Base-by-base conservation (phyloP, 2,329 filamentous ascomycete species). In the Claviceps humidiphila region DNA sequence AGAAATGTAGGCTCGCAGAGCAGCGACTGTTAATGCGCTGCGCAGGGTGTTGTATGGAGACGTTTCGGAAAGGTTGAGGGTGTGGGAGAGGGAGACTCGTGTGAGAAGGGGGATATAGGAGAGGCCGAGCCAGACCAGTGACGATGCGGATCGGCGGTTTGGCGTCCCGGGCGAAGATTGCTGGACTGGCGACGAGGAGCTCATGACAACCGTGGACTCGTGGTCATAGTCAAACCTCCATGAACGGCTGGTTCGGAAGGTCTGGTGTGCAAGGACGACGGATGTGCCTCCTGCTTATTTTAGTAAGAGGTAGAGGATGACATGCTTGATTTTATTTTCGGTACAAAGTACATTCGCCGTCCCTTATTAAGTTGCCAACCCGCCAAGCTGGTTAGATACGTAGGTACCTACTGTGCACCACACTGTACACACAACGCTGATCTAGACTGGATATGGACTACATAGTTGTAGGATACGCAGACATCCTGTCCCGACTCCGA, bases 1-100 rank as follows among this genome's bases (percentile, higher is more conserved):
- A 14, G 66, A 57, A 24, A 88, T 64, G 51, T 89, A 72, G 0
- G 78, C 78, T 20, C 87, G 83, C n/a, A 95, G 65, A 16, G 93
- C 70, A 26, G 80, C 77, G 52, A 95, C 74, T 1, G 77, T 82
- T 51, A 96, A 63, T 53, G 86, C 84, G 14, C 85, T 91, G 50
- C 77, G 77, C 4, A 95, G 70, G 64, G 95, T 85, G 69, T 91
- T 83, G 71, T 93, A 88, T 47, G 81, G 78, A 4, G 84, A 80
- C 7, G 81, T 82, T 38, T 83, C 75, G 0, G 89, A 89, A 42
- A 85, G 68, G 30, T 76, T 77, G 7, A 95, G 72, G 2, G 82
- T 62, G 60, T 89, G 85, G 47, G 76, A 69, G 13, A 87, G 55
- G 24, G 51, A 47, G 9, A 55, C 51, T 3, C 52, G 49, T 2